phyloP scores from a whole-genome alignment of 352 stramenopile genomes.

The Pythium brassicae region DNA sequence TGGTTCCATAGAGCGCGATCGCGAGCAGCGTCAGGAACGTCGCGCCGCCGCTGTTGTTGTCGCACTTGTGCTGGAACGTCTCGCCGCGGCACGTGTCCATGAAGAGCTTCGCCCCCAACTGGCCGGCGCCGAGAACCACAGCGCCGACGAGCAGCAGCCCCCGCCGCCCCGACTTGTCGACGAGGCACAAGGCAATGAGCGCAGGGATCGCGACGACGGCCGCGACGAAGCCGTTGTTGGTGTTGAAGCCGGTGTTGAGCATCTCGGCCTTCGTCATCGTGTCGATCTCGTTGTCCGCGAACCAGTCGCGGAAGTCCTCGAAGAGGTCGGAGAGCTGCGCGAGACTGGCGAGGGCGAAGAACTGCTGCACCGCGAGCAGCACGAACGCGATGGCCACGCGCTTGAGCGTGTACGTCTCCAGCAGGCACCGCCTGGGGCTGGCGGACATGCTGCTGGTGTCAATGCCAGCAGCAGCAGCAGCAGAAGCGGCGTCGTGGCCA shows the following conservation, averaged over 20 bases:
- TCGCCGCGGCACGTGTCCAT: not conserved
- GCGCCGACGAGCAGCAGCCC: not conserved
- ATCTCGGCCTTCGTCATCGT: not conserved
- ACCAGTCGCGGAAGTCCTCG: not conserved
- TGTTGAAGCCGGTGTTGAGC: not conserved
- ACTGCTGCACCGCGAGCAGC: not conserved
- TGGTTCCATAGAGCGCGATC: not conserved
- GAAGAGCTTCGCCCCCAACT: not conserved
- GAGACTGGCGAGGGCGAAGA: not conserved
- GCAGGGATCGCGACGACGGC: not conserved
- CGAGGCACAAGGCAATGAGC: not conserved
- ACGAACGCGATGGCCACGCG: not conserved
- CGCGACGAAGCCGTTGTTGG: not conserved
- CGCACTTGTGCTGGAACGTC: not conserved
- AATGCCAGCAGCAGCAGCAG: not conserved
- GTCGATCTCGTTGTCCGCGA: not conserved
- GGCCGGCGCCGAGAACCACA: not conserved
- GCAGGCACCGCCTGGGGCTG: not conserved
- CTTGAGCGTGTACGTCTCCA: not conserved
- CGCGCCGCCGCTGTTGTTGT: not conserved
- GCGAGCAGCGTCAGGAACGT: not conserved
- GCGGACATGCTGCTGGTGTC: not conserved
- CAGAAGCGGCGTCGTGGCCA: not conserved
- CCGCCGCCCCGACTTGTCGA: not conserved
- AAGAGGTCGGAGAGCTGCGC: not conserved